Percentiles rank a stretch among this genome's conserved stretches.
Evolutionary conservation across 805 yeast genomes (phyloP).

Genomic region (Candida sakaeoensis): DNA sequence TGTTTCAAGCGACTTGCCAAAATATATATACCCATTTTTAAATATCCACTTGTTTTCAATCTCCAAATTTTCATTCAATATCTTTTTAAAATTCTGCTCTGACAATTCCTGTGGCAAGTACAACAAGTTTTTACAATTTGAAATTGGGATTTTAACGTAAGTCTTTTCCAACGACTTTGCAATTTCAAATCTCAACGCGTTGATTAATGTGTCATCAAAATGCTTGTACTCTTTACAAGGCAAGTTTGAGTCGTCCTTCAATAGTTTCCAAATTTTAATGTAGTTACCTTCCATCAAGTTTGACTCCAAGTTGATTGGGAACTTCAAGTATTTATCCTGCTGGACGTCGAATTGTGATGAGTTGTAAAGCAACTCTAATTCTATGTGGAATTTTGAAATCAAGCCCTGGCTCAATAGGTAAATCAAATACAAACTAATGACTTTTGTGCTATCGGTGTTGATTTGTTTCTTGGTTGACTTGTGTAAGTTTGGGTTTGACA

Average conservation of each 20-base stretch:
- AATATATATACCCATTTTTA: slow-evolving; percentile 29
- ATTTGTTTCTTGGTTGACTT: slow-evolving; percentile 37
- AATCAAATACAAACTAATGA: slow-evolving; percentile 72
- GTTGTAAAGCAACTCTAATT: slow-evolving; percentile 68
- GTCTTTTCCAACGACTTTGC: slow-evolving; percentile 80
- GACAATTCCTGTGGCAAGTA: slow-evolving; percentile 53
- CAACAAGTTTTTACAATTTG: slow-evolving; percentile 77
- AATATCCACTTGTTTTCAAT: slow-evolving; percentile 31
- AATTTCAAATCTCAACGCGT: slow-evolving; percentile 81
- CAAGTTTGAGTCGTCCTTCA: slow-evolving; percentile 52
- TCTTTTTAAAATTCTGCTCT: slow-evolving; percentile 28
- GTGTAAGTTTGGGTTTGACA: slow-evolving; percentile 47
- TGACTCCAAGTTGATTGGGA: slow-evolving; percentile 86
- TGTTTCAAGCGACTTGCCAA: slow-evolving; percentile 48
- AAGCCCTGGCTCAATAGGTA: slow-evolving; percentile 78
- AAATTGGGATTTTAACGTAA: slow-evolving; percentile 69
- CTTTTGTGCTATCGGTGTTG: slow-evolving; percentile 47
- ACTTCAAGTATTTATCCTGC: slow-evolving; percentile 57
- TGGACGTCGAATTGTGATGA: slow-evolving; percentile 58
- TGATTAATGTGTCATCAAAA: slow-evolving; percentile 70
- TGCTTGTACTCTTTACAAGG: slow-evolving; percentile 73
- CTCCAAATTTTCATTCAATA: slow-evolving; percentile 30
- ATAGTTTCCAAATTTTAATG: slow-evolving; percentile 81
- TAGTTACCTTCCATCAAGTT: slow-evolving; percentile 97
- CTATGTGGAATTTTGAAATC: slow-evolving; percentile 85